Percentiles rank a stretch among this genome's conserved stretches.
Conservation (phyloP, 2,329 filamentous ascomycete species). For the Phoma sp. region DNA sequence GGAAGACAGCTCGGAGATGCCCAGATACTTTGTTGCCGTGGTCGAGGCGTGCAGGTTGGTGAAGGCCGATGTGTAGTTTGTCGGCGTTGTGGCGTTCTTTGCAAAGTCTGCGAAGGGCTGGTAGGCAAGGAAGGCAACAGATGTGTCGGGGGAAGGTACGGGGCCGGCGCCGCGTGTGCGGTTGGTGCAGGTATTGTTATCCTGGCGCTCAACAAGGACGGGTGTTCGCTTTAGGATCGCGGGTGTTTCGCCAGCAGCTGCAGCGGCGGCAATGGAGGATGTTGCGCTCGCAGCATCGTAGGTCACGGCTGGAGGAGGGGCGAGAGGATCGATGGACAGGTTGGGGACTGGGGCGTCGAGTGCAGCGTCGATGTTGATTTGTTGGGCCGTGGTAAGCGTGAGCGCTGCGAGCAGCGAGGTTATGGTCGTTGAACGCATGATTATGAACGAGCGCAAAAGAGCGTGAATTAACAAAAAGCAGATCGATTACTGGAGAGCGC, state of each 20-base stretch:
- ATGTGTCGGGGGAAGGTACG: conserved; percentile 16
- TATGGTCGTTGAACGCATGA: conserved; percentile 10
- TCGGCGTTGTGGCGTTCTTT: conserved; percentile 29
- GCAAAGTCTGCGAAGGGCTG: conserved; percentile 21
- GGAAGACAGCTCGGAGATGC: conserved; percentile 24
- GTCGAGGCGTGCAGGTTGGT: conserved; percentile 35
- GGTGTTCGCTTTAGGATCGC: conserved; percentile 1
- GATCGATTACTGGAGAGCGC: not conserved
- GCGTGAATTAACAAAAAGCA: not conserved
- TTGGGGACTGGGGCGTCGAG: conserved; percentile 4
- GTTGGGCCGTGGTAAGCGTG: conserved; percentile 11
- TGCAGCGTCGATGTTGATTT: conserved; percentile 17
- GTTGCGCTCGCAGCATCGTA: conserved; percentile 5
- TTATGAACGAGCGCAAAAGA: not conserved
- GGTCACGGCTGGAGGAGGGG: conserved; percentile 1
- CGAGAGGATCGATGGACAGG: conserved; percentile 14
- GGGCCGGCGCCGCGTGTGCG: conserved; percentile 19
- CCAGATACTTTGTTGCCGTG: conserved; percentile 28
- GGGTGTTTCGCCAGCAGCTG: conserved; percentile 9
- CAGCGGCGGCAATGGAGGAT: conserved; percentile 13
- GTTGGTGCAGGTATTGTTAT: conserved; percentile 16
- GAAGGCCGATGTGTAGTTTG: conserved; percentile 35
- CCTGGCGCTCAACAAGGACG: not conserved
- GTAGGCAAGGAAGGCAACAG: conserved; percentile 26
- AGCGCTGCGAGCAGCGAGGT: conserved; percentile 12